Base-by-base conservation (phyloP, 495 filamentous ascomycete species). In the Hyaloscypha variabilis region DNA sequence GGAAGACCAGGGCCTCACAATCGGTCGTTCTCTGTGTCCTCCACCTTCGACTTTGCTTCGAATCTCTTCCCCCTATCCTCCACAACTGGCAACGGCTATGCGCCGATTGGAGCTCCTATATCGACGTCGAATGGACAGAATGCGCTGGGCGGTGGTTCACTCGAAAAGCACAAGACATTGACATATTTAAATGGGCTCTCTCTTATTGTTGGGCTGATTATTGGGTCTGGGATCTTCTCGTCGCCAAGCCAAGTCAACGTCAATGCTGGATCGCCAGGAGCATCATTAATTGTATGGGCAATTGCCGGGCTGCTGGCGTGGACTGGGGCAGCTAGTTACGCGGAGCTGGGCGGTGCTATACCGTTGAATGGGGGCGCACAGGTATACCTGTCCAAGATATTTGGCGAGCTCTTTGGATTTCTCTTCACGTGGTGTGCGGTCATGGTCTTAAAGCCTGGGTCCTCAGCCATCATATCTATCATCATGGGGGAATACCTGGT, bases 401-500 rank as follows among this genome's bases (percentile, higher is more conserved):
- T 97, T 77, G 95, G 94, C 23, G 96, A 98, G 77, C 76, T 95
- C 64, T 83, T 88, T 8, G 94, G 94, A 1, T 99, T 99, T 70
- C 80, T 97, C 24, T 99, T 96, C 76, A 94, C 92, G 11, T 99
- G 95, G 95, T 92, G 91, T 57, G 93, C 96, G 0, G 93, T 98
- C 0, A 87, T 94, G 30, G 95, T 99, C 13, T 78, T 98, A 26
- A 98, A 97, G 76, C 95, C 95, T 8, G 95, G 95, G 1, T 90
- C 91, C 17, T 87, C 93, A 8, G 95, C 95, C 28, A 99, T 99
- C 74, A 92, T 98, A 62, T 86, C 94, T 29, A 97, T 99, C 61
- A 98, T 99, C 66, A 97, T 97, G 78, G 95, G 96, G 28, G 95
- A 99, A 76, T 99, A 99, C 72, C 80, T 97, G 26, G 93, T 97